Base-by-base conservation (phyloP, 2,329 filamentous ascomycete genomes). In the Zasmidium citrigriseum region DNA sequence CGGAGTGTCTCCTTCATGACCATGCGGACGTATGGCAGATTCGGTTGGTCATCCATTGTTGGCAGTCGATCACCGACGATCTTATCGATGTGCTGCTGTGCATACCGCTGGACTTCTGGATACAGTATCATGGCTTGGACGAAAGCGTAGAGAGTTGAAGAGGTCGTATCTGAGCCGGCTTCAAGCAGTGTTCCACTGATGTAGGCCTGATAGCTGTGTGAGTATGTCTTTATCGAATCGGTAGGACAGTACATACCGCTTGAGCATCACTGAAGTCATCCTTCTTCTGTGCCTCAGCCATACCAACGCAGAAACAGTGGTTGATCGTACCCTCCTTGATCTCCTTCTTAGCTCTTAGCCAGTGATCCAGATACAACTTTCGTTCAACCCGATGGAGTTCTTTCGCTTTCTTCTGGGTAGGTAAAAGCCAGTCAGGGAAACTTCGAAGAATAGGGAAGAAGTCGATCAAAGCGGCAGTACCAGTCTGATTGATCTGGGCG, bases 401-500 rank as follows among this genome's bases (percentile, higher is more conserved):
- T 53, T 64, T 69, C 2, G 65, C 66, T 34, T 59, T 55, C 27
- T 25, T 56, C 46, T 64, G 55, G 7, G 55, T 57, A 10, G 66
- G 58, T 5, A 67, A 22, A 1, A 68, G 18, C 29, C 27, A 73
- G 10, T 80, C 76, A 1, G 81, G 81, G 2, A 85, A 70, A 2
- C 61, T 57, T 18, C 78, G 72, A 1, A 83, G 62, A 0, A 78
- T 53, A 0, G 82, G 81, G 54, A 76, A 83, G 16, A 77, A 68
- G 58, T 83, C 80, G 2, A 82, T 66, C 1, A 82, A 57, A 0
- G 76, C 75, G 0, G 80, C 78, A 0, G 72, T 70, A 4, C 76
- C 71, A 14, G 75, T 75, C 59, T 76, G 74, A 52, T 73, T 76
- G 46, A 80, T 66, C n/a, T 73, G 69, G 12, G 74, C 72, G 41